phyloP scores from a whole-genome alignment of 2,329 filamentous ascomycete species.

The Calonectria leucothoes region DNA sequence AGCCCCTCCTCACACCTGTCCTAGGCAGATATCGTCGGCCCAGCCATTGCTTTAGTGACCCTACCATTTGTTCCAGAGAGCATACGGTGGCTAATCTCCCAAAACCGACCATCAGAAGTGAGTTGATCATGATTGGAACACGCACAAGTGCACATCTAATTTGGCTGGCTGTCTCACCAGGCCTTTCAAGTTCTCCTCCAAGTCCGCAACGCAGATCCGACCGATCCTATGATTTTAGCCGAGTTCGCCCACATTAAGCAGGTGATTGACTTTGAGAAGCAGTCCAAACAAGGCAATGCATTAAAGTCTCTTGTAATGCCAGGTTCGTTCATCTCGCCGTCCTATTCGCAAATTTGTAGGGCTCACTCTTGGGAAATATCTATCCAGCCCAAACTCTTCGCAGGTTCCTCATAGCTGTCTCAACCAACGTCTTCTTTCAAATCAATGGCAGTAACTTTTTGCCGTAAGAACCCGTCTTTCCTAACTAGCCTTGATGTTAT shows the following conservation, averaged over 20 bases:
- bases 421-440: slow-evolving; percentile 2
- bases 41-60: neutral
- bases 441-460: slow-evolving; percentile 1
- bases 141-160: neutral
- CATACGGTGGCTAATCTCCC: neutral
- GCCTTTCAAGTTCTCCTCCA: neutral
- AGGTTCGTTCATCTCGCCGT: neutral
- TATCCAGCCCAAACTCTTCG: neutral
- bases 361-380: neutral
- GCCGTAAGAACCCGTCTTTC: neutral
- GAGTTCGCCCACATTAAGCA: neutral
- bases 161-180: neutral
- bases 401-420: neutral
- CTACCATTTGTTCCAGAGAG: neutral
- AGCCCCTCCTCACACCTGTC: neutral
- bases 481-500: neutral
- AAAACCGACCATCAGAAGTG: neutral
- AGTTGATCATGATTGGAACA: neutral
- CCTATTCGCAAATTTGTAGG: too few relatives aligned
- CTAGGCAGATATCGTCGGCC: neutral
- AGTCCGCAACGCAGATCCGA: neutral
- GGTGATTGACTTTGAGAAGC: neutral
- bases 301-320: neutral
- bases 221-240: neutral
- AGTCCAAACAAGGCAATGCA: neutral